phyloP scores from a whole-genome alignment of 2,329 filamentous ascomycete genomes.

The Dichotomopilus funicola region DNA sequence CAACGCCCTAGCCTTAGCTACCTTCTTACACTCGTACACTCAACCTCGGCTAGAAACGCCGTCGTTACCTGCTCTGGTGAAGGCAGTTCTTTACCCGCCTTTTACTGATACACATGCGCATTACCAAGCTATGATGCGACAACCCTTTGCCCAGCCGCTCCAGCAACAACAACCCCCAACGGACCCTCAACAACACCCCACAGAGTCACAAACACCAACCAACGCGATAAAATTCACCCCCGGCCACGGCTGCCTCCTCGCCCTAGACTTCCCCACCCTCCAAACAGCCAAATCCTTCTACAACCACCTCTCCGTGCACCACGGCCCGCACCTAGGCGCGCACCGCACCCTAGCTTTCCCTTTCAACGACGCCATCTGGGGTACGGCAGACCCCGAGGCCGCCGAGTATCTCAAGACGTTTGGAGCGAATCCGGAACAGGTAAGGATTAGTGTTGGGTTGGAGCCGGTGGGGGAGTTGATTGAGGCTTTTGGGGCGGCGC shows the following conservation, averaged over 20 bases:
- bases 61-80: conserved; percentile 41
- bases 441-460: conserved; percentile 43
- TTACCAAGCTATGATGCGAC: conserved; percentile 34
- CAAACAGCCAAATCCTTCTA: conserved; percentile 41
- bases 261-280: conserved; percentile 42
- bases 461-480: conserved; percentile 39
- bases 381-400: conserved; percentile 31
- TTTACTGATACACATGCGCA: conserved; percentile 29
- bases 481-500: conserved; percentile 32
- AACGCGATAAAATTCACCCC: conserved; percentile 32
- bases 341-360: conserved; percentile 44
- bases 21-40: conserved; percentile 33
- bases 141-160: conserved; percentile 18
- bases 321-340: conserved; percentile 48
- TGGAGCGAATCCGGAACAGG: conserved; percentile 35
- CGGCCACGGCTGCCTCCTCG: conserved; percentile 50
- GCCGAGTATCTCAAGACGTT: conserved; percentile 32
- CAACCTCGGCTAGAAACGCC: conserved; percentile 32
- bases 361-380: conserved; percentile 41
- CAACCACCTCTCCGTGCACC: conserved; percentile 41
- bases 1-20: conserved; percentile 45
- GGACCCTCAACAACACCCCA: not conserved
- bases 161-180: conserved; percentile 22
- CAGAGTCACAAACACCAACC: no score
- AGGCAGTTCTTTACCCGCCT: conserved; percentile 38